These are phyloP conservation scores for Pseudocercospora cruenta DNA, from an alignment of 2,329 filamentous ascomycete genomes.

Conservation along the genomic window DNA sequence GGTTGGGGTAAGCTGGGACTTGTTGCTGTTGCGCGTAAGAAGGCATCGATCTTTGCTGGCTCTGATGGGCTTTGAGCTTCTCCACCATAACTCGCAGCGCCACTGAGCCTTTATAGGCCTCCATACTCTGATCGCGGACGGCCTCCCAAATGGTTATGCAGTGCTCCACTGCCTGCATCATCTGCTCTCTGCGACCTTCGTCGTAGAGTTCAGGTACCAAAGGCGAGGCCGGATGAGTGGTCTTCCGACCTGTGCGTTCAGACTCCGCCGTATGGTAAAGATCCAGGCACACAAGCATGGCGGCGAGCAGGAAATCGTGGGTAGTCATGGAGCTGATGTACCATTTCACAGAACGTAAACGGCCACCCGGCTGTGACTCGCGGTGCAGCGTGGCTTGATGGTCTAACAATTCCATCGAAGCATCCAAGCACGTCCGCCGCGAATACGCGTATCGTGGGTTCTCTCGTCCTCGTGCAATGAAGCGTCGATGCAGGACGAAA, in stretches of 20 bases:
- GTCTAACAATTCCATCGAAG: constrained; percentile 77
- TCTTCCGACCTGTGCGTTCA: constrained; percentile 44
- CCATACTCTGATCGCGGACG: constrained; percentile 76
- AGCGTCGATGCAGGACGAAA: constrained; percentile 86
- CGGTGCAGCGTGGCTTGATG: constrained; percentile 76
- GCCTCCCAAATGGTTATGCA: constrained; percentile 80
- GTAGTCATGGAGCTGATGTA: constrained; percentile 78
- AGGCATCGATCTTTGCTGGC: constrained; percentile 9
- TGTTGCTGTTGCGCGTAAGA: constrained; percentile 21
- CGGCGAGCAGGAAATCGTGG: constrained; percentile 83
- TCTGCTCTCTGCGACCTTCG: constrained; percentile 64
- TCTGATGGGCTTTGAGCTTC: constrained; percentile 65
- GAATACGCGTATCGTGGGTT: constrained; percentile 85
- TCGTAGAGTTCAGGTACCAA: constrained; percentile 44
- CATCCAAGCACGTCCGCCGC: constrained; percentile 80
- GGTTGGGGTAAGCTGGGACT: constrained; percentile 2
- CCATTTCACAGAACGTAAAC: constrained; percentile 74
- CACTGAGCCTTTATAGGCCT: constrained; percentile 83
- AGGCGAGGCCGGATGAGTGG: constrained; percentile 29
- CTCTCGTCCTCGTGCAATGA: constrained; percentile 74
- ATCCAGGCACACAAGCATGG: constrained; percentile 82
- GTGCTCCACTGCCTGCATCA: constrained; percentile 74
- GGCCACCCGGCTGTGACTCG: constrained; percentile 73
- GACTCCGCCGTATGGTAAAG: constrained; percentile 68
- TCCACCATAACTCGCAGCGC: constrained; percentile 82